phyloP scores from a whole-genome alignment of 305 asterid genomes.

The Petunia hybrid region DNA sequence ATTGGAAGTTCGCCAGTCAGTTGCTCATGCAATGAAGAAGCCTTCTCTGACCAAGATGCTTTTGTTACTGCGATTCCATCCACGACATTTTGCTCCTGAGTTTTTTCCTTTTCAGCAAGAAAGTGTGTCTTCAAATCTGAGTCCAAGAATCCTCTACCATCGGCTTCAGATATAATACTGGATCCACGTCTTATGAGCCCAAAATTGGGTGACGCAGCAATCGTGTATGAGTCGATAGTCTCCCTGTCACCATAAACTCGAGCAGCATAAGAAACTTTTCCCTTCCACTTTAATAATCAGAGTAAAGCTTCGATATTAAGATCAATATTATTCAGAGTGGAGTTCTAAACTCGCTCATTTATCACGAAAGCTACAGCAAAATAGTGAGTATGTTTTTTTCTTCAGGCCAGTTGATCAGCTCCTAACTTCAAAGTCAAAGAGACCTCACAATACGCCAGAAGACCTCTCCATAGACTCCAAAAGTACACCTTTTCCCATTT shows the following conservation, averaged over 20 bases:
- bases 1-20: slow-evolving; percentile 67
- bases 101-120: slow-evolving; percentile 50
- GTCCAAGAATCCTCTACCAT: slow-evolving; percentile 38
- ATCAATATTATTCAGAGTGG: not conserved
- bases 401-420: not conserved
- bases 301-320: not conserved
- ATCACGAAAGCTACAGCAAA: not conserved
- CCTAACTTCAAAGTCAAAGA: slow-evolving; percentile 26
- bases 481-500: not conserved
- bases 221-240: slow-evolving; percentile 57
- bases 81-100: slow-evolving; percentile 36
- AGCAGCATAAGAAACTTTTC: not conserved
- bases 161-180: slow-evolving; percentile 41
- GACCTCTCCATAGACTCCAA: not conserved
- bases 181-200: slow-evolving; percentile 52
- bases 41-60: slow-evolving; percentile 51
- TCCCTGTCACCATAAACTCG: slow-evolving; percentile 49
- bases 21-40: slow-evolving; percentile 46
- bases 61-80: slow-evolving; percentile 38
- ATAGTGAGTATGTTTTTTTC: not conserved
- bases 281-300: not conserved
- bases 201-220: slow-evolving; percentile 60
- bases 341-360: not conserved
- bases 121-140: slow-evolving; percentile 55
- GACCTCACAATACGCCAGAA: not conserved